Base-by-base conservation (phyloP, 2,329 filamentous ascomycete genomes). In the Colletotrichum sp. region DNA sequence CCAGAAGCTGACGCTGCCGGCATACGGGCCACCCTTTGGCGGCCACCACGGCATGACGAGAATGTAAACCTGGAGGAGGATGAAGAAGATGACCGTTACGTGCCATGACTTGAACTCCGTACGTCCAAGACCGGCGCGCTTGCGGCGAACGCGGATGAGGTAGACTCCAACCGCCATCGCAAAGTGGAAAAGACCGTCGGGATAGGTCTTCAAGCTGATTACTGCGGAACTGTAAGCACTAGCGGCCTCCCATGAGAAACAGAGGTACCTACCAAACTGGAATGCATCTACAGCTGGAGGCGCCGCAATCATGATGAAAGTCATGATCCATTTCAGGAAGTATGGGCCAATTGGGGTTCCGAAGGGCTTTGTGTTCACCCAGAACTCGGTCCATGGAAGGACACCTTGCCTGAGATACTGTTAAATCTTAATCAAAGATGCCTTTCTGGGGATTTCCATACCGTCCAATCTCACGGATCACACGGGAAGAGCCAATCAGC, bases 1-100 rank as follows among this genome's bases (percentile, higher is more conserved):
- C 90, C 91, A 95, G 81, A 95, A 95, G 65, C 89, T 92, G 2
- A 94, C 92, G 72, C 92, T 90, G 0, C 92, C 93, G 0, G 88
- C 90, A 27, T 88, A 87, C 0, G 84, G 84, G 0, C 93, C 93
- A 1, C 84, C 87, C 1, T 85, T 84, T 0, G 93, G 93, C 2
- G 93, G 93, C 76, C 91, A 93, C 93, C 93, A 95, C 0, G 93
- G 93, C 87, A 93, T 93, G n/a, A 91, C 86, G 4, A 94, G 83
- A 63, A 93, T 83, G 74, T 91, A 94, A 0, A 91, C 70, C 66
- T 93, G 89, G 1, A 91, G 82, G 0, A 90, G 79, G 55, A 92
- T 87, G 61, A 87, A 90, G 81, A 94, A 93, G 8, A 88, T 78
- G 2, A 94, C 81, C 0, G 88, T 85, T 0, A 87, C 70, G 70